phyloP scores from a whole-genome alignment of 176 grass and related monocot species.

The Oryza longistaminata region DNA sequence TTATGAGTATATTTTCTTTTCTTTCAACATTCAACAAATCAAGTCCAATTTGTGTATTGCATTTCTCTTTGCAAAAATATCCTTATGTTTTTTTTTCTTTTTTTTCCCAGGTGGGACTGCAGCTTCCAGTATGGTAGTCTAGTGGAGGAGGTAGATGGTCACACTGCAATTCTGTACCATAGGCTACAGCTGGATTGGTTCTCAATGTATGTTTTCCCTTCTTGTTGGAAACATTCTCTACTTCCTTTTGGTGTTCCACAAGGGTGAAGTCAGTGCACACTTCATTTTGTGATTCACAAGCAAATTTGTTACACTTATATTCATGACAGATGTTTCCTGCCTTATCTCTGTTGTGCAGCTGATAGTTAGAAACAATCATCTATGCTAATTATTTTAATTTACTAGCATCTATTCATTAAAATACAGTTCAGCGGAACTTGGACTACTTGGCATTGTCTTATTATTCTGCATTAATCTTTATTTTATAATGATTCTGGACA shows the following conservation, averaged over 20 bases:
- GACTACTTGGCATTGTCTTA: slow-evolving; percentile 2
- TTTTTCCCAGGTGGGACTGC: slow-evolving; percentile 82
- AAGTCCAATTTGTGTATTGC: not conserved
- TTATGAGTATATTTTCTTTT: slow-evolving; percentile 72
- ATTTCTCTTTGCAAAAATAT: slow-evolving; percentile 25
- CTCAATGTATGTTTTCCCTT: slow-evolving; percentile 69
- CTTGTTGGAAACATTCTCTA: slow-evolving; percentile 25
- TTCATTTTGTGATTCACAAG: slow-evolving; percentile 2
- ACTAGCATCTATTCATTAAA: slow-evolving; percentile 3
- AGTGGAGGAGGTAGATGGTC: slow-evolving; percentile 96
- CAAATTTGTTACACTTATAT: slow-evolving; percentile 3
- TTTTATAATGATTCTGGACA: slow-evolving; percentile 9
- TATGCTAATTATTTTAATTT: not conserved
- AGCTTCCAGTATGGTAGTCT: slow-evolving; percentile 98
- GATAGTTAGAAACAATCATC: slow-evolving; percentile 2
- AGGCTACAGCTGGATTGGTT: slow-evolving; percentile 95
- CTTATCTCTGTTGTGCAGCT: slow-evolving; percentile 7
- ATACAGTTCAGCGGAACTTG: not conserved
- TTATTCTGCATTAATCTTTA: not conserved
- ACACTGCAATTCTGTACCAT: slow-evolving; percentile 95
- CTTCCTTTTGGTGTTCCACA: not conserved
- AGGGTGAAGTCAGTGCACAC: slow-evolving; percentile 3
- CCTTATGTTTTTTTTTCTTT: slow-evolving; percentile 23
- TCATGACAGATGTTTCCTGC: not conserved
- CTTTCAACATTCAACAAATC: slow-evolving; percentile 2